phyloP scores from a whole-genome alignment of 805 yeast species.

The Monosporozyma siamensis region DNA sequence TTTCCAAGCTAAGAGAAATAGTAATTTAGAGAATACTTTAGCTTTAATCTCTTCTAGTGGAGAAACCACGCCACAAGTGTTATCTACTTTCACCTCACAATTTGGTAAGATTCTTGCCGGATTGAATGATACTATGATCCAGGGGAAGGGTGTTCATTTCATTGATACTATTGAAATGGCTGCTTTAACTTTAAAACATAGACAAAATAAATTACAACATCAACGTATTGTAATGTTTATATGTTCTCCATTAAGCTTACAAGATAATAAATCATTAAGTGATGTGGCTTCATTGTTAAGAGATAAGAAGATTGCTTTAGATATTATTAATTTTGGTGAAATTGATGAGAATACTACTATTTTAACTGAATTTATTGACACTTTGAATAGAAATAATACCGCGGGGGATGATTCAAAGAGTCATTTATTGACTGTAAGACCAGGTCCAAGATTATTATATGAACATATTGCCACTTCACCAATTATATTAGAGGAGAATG shows the following conservation, averaged over 20 bases:
- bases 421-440: constrained; percentile 78
- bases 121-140: constrained; percentile 65
- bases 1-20: constrained; percentile 74
- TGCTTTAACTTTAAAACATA: constrained; percentile 84
- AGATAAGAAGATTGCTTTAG: constrained; percentile 85
- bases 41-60: constrained; percentile 77
- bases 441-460: constrained; percentile 76
- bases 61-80: constrained; percentile 78
- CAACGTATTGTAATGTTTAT: constrained; percentile 87
- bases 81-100: constrained; percentile 79
- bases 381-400: constrained; percentile 39
- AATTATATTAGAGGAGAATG: constrained; percentile 55
- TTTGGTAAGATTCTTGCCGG: constrained; percentile 81
- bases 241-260: constrained; percentile 66
- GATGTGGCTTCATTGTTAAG: constrained; percentile 85
- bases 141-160: constrained; percentile 53
- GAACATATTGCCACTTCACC: constrained; percentile 74
- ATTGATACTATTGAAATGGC: constrained; percentile 89
- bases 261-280: constrained; percentile 67
- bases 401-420: constrained; percentile 54
- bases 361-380: constrained; percentile 66
- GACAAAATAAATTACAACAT: constrained; percentile 86
- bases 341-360: constrained; percentile 65
- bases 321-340: constrained; percentile 88
- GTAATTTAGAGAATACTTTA: constrained; percentile 91